Evolutionary conservation across 2,329 filamentous ascomycete species (phyloP), one percentile per base, ranked within the genome.

Genomic region (Drechslerella dactyloides): DNA sequence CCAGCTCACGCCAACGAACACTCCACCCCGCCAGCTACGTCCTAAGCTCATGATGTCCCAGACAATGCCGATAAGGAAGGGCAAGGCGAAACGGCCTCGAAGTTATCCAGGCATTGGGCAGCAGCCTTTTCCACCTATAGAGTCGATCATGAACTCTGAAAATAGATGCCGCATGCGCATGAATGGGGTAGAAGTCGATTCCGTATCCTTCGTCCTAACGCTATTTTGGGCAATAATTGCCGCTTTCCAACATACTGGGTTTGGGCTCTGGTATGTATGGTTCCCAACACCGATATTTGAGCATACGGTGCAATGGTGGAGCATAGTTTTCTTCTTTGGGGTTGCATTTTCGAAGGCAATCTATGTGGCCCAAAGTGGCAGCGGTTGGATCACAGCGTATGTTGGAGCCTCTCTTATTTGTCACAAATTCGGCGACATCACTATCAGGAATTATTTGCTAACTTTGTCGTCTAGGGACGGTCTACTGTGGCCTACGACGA

Each of bases 261-360:
- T 65, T 52, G 51, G 60, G 0, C 33, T 72, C 15, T 72, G 68
- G 68, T 72, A 55, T 54, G 60, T 65, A 42, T 72, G 68, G 68
- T 72, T 72, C 21, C 68, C 68, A 10, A 65, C 60, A 6, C 60
- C 50, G 15, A 23, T 65, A n/a, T 72, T 72, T 17, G 54, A 72
- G 19, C 17, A 19, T 33, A 55, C 35, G 2, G 30, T 72, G n/a
- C 68, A 72, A 37, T 54, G 48, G n/a, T 72, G 68, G 68, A 65
- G 68, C 33, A 65, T 72, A 30, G 17, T 65, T 52, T 72, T 72
- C 50, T 61, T 72, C 21, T 8, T 65, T 30, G 60, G 54, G 8
- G 56, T 72, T 57, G 48, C 60, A 52, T 61, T 72, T 35, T 65
- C 68, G 17, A 65, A 65, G 57, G 60, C 60, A 27, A 50, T 57